Evolutionary conservation across 148 eudicot species (phyloP).

Genomic region (Vaccinium macrocarpon): DNA sequence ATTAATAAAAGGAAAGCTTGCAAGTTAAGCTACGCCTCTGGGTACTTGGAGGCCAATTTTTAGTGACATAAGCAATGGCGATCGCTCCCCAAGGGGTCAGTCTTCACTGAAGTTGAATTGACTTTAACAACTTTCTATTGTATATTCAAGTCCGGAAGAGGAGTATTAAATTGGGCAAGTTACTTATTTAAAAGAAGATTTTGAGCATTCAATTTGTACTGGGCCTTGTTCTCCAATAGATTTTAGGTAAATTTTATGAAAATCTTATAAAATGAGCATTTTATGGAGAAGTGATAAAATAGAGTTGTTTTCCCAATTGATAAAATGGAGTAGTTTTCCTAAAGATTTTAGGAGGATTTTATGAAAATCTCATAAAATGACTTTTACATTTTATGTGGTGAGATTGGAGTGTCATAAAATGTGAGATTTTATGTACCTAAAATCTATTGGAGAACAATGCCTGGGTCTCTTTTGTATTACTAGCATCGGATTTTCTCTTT

Average conservation of each 20-base stretch:
- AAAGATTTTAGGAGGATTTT: too few species aligned
- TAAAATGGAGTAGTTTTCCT: too few species aligned
- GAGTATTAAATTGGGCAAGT: not conserved
- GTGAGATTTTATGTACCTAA: too few species aligned
- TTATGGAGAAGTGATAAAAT: too few species aligned
- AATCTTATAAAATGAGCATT: too few species aligned
- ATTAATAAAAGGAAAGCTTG: not conserved
- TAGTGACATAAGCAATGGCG: constrained; percentile 14
- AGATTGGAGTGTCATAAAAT: too few species aligned
- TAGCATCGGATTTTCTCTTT: not conserved
- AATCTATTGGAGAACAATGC: too few species aligned
- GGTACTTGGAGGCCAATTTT: not conserved
- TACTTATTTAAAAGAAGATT: not conserved
- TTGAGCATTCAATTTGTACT: not conserved
- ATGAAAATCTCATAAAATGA: too few species aligned
- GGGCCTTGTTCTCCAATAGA: too few species aligned
- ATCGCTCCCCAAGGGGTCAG: not conserved
- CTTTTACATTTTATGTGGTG: too few species aligned
- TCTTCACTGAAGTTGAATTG: constrained; percentile 1
- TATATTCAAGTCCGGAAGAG: not conserved
- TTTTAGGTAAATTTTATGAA: too few species aligned
- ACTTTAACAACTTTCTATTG: not conserved
- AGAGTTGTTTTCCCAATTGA: too few species aligned
- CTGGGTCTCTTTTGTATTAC: not conserved
- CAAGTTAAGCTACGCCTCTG: not conserved